Evolutionary conservation across 306 rosid genomes (phyloP).

Genomic region (Cicer cuneatum): DNA sequence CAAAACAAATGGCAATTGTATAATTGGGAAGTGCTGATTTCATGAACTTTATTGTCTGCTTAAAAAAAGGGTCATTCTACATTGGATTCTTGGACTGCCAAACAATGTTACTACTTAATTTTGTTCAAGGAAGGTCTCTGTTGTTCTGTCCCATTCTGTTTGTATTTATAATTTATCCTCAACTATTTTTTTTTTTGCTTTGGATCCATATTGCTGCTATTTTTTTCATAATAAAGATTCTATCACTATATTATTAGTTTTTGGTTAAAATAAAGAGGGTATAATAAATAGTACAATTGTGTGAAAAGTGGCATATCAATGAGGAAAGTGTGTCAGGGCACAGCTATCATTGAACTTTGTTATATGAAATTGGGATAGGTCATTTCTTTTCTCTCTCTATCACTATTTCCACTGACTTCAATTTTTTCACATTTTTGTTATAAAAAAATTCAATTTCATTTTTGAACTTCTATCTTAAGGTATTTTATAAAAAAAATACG

Average conservation of each 20-base stretch:
- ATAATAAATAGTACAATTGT: constrained; percentile 15
- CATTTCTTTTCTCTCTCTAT: constrained; percentile 9
- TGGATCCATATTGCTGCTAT: constrained; percentile 27
- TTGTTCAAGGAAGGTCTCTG: constrained; percentile 24
- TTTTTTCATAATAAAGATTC: constrained; percentile 40
- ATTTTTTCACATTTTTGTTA: not conserved
- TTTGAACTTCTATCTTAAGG: too few relatives aligned
- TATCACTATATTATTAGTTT: constrained; percentile 10
- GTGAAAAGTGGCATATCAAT: constrained; percentile 42
- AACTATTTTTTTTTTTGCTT: constrained; percentile 20
- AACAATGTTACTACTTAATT: constrained; percentile 14
- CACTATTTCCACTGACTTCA: not conserved
- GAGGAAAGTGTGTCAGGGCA: constrained; percentile 52
- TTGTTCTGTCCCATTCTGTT: constrained; percentile 50
- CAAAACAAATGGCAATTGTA: constrained; percentile 11
- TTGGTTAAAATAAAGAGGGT: constrained; percentile 5
- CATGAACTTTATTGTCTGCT: constrained; percentile 20
- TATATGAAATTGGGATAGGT: constrained; percentile 38
- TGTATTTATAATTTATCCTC: constrained; percentile 49
- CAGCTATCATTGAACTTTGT: constrained; percentile 38
- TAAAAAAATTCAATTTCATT: too few relatives aligned
- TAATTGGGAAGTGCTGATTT: constrained; percentile 32
- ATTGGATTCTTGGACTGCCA: constrained; percentile 57
- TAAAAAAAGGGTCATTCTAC: constrained; percentile 35
- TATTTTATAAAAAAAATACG: too few relatives aligned